Conservation (phyloP, 257 asterid genomes). For the Jacaranda mimosifolia region DNA sequence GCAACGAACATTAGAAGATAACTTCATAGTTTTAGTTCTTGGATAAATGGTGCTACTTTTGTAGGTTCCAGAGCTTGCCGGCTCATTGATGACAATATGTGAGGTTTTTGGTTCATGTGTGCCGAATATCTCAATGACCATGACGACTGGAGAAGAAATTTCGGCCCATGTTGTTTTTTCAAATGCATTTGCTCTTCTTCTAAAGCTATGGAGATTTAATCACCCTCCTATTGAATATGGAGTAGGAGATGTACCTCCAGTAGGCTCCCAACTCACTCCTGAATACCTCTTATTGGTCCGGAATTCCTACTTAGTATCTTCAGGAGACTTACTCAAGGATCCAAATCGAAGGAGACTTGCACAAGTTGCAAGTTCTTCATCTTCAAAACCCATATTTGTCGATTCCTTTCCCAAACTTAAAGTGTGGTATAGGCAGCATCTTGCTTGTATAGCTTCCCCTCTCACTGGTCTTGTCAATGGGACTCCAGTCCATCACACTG, state of each 20-base stretch:
- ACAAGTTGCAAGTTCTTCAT: constrained; percentile 69
- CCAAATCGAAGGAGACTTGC: constrained; percentile 86
- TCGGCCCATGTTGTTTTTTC: constrained; percentile 90
- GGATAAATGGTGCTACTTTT: neutral
- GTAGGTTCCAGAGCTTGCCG: constrained; percentile 96
- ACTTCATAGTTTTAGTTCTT: neutral
- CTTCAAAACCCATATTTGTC: constrained; percentile 82
- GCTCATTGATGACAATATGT: constrained; percentile 88
- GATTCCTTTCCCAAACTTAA: constrained; percentile 95
- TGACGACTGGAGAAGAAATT: constrained; percentile 80
- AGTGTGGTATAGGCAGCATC: constrained; percentile 96
- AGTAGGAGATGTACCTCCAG: constrained; percentile 96
- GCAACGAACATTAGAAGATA: neutral
- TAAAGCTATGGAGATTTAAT: constrained; percentile 92
- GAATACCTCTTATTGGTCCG: constrained; percentile 89
- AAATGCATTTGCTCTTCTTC: constrained; percentile 93
- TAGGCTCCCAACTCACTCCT: constrained; percentile 91
- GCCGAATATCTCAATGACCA: constrained; percentile 75
- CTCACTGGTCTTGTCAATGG: constrained; percentile 89
- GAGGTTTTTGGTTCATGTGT: constrained; percentile 91
- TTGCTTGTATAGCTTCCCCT: constrained; percentile 94
- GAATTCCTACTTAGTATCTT: constrained; percentile 74
- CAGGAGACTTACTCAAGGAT: constrained; percentile 65
- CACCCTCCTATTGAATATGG: constrained; percentile 94
- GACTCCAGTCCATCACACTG: constrained; percentile 81